Evolutionary conservation across 179 eudicot genomes (phyloP).

Genomic region (Beta lomatogona): DNA sequence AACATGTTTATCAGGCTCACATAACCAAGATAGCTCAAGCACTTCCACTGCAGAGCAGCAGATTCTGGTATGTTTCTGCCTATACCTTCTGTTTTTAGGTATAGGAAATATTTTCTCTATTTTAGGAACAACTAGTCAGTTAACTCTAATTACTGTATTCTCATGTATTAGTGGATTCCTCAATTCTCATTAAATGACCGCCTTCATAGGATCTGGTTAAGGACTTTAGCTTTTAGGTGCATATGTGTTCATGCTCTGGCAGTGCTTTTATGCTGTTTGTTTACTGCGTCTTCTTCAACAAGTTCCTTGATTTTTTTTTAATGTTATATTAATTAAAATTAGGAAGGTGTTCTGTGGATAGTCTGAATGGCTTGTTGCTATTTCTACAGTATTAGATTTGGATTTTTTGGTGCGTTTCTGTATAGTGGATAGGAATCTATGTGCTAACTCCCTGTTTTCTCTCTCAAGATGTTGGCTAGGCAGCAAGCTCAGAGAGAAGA

Average conservation of each 20-base stretch:
- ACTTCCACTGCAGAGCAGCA: constrained; percentile 88
- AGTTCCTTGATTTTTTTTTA: not conserved
- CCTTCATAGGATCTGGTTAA: not conserved
- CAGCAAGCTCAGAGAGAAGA: constrained; percentile 99
- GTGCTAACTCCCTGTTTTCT: constrained; percentile 14
- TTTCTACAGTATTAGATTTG: not conserved
- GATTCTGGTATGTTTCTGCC: constrained; percentile 65
- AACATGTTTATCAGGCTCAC: constrained; percentile 46
- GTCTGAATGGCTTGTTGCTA: not conserved
- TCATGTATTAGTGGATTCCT: not conserved
- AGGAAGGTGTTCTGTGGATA: not conserved
- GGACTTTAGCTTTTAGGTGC: too few relatives aligned
- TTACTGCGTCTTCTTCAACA: not conserved
- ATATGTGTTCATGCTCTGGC: not conserved
- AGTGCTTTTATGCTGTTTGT: constrained; percentile 3
- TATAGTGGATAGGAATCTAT: constrained; percentile 1
- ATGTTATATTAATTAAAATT: not conserved
- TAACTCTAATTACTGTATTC: not conserved
- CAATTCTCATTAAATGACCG: not conserved
- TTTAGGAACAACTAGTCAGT: not conserved
- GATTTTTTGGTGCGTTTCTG: not conserved
- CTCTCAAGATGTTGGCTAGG: constrained; percentile 84
- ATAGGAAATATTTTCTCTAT: too few relatives aligned
- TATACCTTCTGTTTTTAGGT: constrained; percentile 1
- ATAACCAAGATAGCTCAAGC: constrained; percentile 62